Conservation (phyloP, 805 yeast genomes). For the Hanseniaspora thailandica region DNA sequence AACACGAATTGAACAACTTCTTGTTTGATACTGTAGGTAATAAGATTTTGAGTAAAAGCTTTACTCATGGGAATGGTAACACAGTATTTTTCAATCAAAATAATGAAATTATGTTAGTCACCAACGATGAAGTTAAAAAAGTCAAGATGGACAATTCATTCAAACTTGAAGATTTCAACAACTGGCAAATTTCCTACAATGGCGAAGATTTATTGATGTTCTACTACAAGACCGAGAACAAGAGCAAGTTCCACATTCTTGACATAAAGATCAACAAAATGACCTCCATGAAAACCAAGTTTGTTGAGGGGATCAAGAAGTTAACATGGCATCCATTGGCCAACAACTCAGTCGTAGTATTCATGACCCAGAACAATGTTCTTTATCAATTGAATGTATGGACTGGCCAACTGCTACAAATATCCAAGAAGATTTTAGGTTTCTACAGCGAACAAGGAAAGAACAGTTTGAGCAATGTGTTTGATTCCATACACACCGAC, state of each 20-base stretch:
- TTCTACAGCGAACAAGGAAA: neutral
- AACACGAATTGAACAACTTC: conserved; percentile 17
- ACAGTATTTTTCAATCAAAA: neutral
- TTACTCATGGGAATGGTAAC: neutral
- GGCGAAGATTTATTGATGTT: conserved; percentile 6
- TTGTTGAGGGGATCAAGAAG: conserved; percentile 25
- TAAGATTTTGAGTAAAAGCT: neutral
- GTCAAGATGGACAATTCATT: neutral
- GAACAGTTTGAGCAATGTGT: neutral
- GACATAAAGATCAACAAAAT: conserved; percentile 19
- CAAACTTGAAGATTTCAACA: neutral
- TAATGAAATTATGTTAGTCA: neutral
- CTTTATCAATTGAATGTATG: conserved; percentile 24
- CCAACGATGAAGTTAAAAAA: neutral
- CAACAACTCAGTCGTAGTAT: conserved; percentile 2
- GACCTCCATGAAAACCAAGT: neutral
- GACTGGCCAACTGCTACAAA: conserved; percentile 1
- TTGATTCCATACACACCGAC: neutral
- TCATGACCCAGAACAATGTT: conserved; percentile 17
- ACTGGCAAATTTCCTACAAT: conserved; percentile 1
- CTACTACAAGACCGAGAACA: neutral
- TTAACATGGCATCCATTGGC: conserved; percentile 36
- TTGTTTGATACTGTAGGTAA: neutral
- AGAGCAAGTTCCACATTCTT: conserved; percentile 2
- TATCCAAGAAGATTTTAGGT: neutral